phyloP scores from a whole-genome alignment of 2,329 filamentous ascomycete species.

The Cladosporium sp. region DNA sequence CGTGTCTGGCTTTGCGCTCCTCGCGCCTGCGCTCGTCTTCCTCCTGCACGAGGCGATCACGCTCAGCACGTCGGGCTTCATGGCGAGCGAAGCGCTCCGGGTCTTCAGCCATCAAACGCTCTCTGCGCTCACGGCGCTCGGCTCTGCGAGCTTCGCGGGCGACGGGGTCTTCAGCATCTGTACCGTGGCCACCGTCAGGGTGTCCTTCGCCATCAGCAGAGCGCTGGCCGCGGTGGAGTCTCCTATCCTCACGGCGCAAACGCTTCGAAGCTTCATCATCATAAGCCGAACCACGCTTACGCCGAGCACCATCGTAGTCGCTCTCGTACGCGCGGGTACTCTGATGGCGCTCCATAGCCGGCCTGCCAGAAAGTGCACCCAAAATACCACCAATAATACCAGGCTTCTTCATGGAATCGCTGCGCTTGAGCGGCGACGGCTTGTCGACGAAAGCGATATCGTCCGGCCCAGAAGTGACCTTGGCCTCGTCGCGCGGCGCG shows the following conservation, averaged over 20 bases:
- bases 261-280: conserved; percentile 31
- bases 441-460: conserved; percentile 49
- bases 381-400: conserved; percentile 54
- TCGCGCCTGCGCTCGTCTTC: conserved; percentile 17
- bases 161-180: conserved; percentile 26
- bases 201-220: conserved; percentile 24
- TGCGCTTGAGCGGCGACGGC: conserved; percentile 49
- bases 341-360: conserved; percentile 23
- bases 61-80: conserved; percentile 10
- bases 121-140: conserved; percentile 29
- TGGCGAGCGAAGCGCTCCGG: conserved; percentile 20
- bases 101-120: conserved; percentile 36
- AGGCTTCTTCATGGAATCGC: conserved; percentile 51
- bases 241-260: conserved; percentile 32
- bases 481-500: conserved; percentile 37
- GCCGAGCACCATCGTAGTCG: conserved; percentile 26
- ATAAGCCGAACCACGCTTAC: conserved; percentile 27
- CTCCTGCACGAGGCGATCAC: conserved; percentile 4
- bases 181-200: conserved; percentile 22
- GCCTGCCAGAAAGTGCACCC: conserved; percentile 32
- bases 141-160: conserved; percentile 26
- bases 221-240: conserved; percentile 27
- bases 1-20: conserved; percentile 22
- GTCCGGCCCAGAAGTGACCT: conserved; percentile 42
- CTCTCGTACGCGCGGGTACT: conserved; percentile 30